Conservation (phyloP, 768 basidiomycete genomes). For the Pholiota conissans region DNA sequence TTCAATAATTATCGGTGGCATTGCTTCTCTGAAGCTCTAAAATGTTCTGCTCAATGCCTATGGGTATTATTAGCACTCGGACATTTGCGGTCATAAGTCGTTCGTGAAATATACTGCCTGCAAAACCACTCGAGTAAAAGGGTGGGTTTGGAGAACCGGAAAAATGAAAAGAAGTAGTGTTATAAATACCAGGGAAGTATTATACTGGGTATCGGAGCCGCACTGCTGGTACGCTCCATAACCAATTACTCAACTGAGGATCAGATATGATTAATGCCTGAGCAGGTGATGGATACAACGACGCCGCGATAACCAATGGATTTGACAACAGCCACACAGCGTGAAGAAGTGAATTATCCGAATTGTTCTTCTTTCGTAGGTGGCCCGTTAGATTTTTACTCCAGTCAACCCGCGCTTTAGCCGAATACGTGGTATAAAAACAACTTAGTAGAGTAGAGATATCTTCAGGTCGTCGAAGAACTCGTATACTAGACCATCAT, state of each 20-base stretch:
- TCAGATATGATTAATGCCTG: too few species aligned
- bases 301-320: too few species aligned
- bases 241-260: too few species aligned
- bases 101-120: too few species aligned
- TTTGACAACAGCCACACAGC: not conserved
- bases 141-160: too few species aligned
- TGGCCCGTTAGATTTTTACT: not conserved
- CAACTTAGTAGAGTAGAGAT: not conserved
- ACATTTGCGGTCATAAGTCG: not conserved
- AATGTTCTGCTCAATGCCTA: not conserved
- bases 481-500: not conserved
- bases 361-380: not conserved
- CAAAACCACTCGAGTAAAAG: too few species aligned
- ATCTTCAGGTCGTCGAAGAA: not conserved
- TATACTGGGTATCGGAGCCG: too few species aligned
- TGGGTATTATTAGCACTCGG: too few species aligned
- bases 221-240: too few species aligned
- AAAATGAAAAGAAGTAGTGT: too few species aligned
- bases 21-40: not conserved
- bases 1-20: not conserved
- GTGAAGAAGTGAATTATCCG: not conserved
- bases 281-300: too few species aligned
- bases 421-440: not conserved
- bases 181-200: too few species aligned
- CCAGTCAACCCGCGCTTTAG: not conserved